Base-by-base conservation (phyloP, 1,284 basidiomycete genomes). In the Heterobasidion occidentale region DNA sequence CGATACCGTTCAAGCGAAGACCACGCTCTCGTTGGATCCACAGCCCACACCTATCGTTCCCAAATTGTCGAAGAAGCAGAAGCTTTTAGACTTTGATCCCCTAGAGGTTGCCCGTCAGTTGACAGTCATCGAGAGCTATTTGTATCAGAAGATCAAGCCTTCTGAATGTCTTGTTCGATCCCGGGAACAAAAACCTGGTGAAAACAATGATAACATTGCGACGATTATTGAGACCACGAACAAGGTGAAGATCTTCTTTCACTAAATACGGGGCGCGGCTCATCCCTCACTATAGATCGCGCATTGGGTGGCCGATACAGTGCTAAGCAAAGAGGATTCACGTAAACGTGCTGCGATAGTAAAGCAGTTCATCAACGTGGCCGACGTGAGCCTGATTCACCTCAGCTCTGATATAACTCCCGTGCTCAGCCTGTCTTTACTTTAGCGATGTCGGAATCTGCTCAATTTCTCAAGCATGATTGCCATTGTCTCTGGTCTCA, bases 401-500 rank as follows among this genome's bases (percentile, higher is more conserved):
- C 19, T n/a, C 7, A n/a, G 36, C 19, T 9, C 14, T 4, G 34
- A 17, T n/a, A 33, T 46, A 36, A 8, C 42, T 36, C 8, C 27
- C 27, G 6, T 27, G 4, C 27, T 27, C 27, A 27, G 27, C 27
- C 46, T 36, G 38, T 47, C 49, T 7, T 49, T 47, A 11, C 53
- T 56, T n/a, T 62, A 98, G 94, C 89, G 90, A 50, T 99, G 96
- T 72, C 86, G 93, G 51, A 71, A 74, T 15, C 72, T 99, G 61
- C 91, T 96, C 68, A 99, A 99, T 71, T 99, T 93, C 72, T 96
- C 94, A 12, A 91, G 90, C 12, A 90, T 98, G 84, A 93, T 94
- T 65, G 94, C 96, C 35, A 93, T 99, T 56, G 86, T 97, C 9
- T 96, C 94, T 4, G 97, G 94, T 2, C 77, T 99, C 54, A 98